Evolutionary conservation across 768 basidiomycete genomes (phyloP).

Genomic region (Serendipita sp.): DNA sequence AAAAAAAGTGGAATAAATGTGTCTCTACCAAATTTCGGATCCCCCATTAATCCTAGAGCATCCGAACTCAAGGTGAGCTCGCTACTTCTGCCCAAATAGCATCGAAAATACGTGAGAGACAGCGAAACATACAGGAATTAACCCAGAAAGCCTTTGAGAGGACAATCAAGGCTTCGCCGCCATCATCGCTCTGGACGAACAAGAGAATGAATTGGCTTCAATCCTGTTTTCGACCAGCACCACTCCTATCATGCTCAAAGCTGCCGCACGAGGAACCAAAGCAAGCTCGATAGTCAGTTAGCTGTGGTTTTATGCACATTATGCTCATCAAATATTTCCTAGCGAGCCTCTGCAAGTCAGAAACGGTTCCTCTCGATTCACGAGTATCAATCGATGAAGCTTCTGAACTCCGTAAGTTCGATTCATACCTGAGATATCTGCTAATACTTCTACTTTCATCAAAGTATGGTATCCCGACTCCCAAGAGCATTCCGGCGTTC

Average conservation of each 20-base stretch:
- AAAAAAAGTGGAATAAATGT: conserved; percentile 23
- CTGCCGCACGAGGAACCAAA: background rate
- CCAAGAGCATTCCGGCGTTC: conserved; percentile 77
- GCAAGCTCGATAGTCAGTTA: background rate
- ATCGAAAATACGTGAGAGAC: conserved; percentile 21
- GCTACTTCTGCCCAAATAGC: conserved; percentile 46
- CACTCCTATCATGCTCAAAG: background rate
- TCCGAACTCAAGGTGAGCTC: conserved; percentile 69
- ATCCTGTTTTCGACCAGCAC: background rate
- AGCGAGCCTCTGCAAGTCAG: conserved; percentile 66
- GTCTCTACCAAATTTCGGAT: conserved; percentile 71
- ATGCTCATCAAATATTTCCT: conserved; percentile 9
- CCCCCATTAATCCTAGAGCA: conserved; percentile 35
- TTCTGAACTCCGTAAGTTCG: conserved; percentile 71
- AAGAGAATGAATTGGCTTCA: background rate
- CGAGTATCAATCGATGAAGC: conserved; percentile 91
- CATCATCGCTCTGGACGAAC: conserved; percentile 51
- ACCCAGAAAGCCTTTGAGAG: conserved; percentile 23
- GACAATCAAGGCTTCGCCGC: conserved; percentile 67
- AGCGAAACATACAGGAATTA: conserved; percentile 14
- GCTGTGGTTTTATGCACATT: background rate
- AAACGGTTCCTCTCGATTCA: conserved; percentile 90
- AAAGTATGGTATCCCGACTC: conserved; percentile 91
- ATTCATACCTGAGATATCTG: background rate
- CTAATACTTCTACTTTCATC: background rate